Evolutionary conservation across 2,329 filamentous ascomycete genomes (phyloP), one percentile per base, ranked within the genome.

Genomic region (Aspergillus latus): DNA sequence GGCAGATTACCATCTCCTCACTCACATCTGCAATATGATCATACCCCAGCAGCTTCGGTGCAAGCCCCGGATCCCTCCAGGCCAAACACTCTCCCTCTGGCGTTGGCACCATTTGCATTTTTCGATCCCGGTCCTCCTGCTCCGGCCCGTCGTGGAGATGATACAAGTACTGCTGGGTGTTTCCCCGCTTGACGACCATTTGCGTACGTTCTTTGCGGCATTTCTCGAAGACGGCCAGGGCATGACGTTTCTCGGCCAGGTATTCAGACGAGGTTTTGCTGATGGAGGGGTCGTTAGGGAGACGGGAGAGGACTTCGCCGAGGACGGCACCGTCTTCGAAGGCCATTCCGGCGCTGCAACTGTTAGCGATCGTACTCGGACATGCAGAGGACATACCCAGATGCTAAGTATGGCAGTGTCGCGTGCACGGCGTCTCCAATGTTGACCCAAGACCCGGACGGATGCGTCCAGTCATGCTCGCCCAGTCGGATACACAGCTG

Each of bases 371-470:
- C 9, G 5, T 0, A 9, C 11, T 4, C 0, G 15, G 13, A 26
- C 8, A 4, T 5, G 13, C 2, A 8, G 11, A 13, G 1, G 52
- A 13, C 21, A 13, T 47, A 29, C 46, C 46, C 46, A 37, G 44
- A 46, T 46, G 83, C 82, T 0, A 86, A 73, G 64, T 88, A 88
- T 0, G 85, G 86, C 0, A 88, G 73, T 0, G 84, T 87, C 0
- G 85, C 84, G 59, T 88, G 84, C 2, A 84, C 83, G 0, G 84
- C 82, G 62, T 88, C 85, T 0, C 86, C 85, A 0, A 88, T 74
- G 64, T 88, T 78, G 0, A 82, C 81, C 62, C 85, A 85, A 0
- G 80, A 73, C 0, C 79, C 83, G 0, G 77, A 46, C 3, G 44
- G 28, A 28, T 46, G 44, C 0, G 44, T 46, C 44, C 44, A 46